phyloP scores from a whole-genome alignment of 2,329 filamentous ascomycete genomes.

The Botrytis aclada region DNA sequence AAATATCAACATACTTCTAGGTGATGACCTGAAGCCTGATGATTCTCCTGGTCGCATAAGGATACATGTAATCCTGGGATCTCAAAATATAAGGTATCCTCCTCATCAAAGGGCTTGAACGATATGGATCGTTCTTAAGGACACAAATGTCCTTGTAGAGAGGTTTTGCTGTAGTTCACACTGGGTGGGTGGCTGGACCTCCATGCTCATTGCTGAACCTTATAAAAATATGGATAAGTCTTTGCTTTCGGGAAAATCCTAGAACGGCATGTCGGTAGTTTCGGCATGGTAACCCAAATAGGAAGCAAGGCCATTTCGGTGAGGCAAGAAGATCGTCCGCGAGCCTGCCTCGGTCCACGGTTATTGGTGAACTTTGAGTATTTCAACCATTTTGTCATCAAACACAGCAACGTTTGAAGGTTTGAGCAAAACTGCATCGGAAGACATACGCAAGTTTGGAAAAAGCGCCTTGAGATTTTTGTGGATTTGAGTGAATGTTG shows the following conservation, averaged over 20 bases:
- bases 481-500: conserved; percentile 13
- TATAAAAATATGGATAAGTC: background rate
- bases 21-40: no score
- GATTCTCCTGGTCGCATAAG: no score
- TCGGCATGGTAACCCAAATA: conserved; percentile 7
- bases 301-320: conserved; percentile 8
- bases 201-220: background rate
- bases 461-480: conserved; percentile 12
- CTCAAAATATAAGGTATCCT: no score
- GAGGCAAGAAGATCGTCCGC: background rate
- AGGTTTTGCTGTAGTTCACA: background rate
- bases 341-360: conserved; percentile 14
- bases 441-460: background rate
- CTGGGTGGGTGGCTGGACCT: no score
- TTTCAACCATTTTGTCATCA: background rate
- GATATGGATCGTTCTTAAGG: no score
- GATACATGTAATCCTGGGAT: no score
- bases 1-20: no score
- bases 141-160: no score
- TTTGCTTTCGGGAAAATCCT: conserved; percentile 4
- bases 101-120: no score
- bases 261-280: background rate
- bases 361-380: background rate
- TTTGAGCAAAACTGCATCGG: conserved; percentile 8
- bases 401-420: background rate